Evolutionary conservation across 176 grass and related monocot species (phyloP), one percentile per base, ranked within the genome.

Genomic region (Cymbopogon citratus): DNA sequence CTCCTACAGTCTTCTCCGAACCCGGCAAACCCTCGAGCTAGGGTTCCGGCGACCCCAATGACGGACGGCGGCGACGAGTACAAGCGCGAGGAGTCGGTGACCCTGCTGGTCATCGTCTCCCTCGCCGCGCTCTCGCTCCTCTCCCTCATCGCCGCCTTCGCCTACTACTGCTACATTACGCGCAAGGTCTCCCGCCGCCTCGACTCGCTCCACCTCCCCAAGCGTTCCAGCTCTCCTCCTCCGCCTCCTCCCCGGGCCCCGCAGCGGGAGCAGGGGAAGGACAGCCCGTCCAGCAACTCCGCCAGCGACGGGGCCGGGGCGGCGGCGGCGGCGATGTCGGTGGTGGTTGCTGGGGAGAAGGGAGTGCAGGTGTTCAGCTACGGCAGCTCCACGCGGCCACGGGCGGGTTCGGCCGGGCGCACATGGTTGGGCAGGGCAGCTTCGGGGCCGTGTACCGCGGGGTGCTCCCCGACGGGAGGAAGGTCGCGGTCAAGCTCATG

Each of bases 131-230:
- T 99, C 39, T 91, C 96, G 31, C 90, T 99, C 27, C 76, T 83
- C 72, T 93, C 92, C 63, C 85, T 99, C 77, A 34, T 99, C 21
- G 83, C 87, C 12, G 96, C 96, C 63, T 99, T 99, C 77, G 91
- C 84, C 79, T 99, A 99, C 80, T 99, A 99, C 45, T 99, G 96
- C 96, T 99, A 99, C 82, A 95, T 99, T 73, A 95, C 92, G 85
- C 90, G 84, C 85, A 99, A 99, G 88, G 96, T 99, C 65, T 91
- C 91, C 85, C 88, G 88, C 76, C 91, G 94, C 73, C 88, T 92
- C 84, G 84, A 84, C 14, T 81, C 84, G 64, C 86, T 92, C 78
- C n/a, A 41, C 2, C 72, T 59, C 69, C 81, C 73, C 21, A 89
- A 85, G 77, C 76, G 81, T 71, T 74, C 73, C 7, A 44, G 66